These are phyloP conservation scores for Aspergillus carlsbadensis DNA, from an alignment of 495 filamentous ascomycete species.

Conservation along the genomic window DNA sequence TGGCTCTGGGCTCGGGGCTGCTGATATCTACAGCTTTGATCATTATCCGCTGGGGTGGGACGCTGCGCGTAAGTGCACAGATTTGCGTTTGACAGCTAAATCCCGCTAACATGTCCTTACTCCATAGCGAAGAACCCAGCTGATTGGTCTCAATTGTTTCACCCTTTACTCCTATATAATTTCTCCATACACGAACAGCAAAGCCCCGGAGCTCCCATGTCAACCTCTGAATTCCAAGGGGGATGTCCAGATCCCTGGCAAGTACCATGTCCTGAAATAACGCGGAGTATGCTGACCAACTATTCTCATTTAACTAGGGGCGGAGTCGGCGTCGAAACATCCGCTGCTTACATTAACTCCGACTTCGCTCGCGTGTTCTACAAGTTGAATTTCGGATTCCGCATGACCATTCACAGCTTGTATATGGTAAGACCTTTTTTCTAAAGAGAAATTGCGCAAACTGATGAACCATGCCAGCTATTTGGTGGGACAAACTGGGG, in stretches of 20 bases:
- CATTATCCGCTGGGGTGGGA: constrained; percentile 39
- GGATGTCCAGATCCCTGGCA: constrained; percentile 1
- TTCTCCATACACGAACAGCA: neutral
- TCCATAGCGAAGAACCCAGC: constrained; percentile 45
- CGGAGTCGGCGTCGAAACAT: neutral
- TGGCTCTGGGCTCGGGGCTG: constrained; percentile 32
- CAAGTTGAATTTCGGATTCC: constrained; percentile 33
- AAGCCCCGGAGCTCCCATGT: neutral
- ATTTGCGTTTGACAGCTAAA: neutral
- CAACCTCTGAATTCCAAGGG: constrained; percentile 6
- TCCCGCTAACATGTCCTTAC: too few species aligned
- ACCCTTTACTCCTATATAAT: neutral
- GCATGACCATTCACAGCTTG: constrained; percentile 45
- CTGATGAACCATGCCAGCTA: constrained; percentile 49
- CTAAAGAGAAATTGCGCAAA: too few species aligned
- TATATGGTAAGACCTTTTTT: constrained; percentile 8
- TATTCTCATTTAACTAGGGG: neutral
- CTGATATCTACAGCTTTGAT: constrained; percentile 57
- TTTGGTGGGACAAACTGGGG: constrained; percentile 61
- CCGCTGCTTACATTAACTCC: neutral
- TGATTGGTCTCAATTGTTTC: constrained; percentile 30
- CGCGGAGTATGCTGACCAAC: neutral
- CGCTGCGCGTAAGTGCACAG: neutral
- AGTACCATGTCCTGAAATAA: too few species aligned
- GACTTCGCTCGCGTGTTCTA: neutral